These are phyloP conservation scores for Alnus rubra DNA, from an alignment of 306 rosid species.

Conservation along the genomic window DNA sequence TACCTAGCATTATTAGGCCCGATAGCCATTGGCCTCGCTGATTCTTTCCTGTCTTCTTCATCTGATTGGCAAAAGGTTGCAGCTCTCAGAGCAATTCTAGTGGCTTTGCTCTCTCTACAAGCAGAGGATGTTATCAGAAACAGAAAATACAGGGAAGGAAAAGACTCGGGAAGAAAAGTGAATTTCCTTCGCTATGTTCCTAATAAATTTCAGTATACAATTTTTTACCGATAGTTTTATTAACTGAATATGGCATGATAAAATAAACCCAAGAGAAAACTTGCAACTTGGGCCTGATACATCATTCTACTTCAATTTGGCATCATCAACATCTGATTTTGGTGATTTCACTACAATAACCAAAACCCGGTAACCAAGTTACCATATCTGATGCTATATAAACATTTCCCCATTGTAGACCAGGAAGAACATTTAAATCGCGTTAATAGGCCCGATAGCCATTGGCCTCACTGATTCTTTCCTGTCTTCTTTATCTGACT, in stretches of 20 bases:
- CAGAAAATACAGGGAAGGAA: conserved; percentile 37
- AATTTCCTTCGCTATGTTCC: conserved; percentile 19
- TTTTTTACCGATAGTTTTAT: neutral
- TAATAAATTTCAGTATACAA: conserved; percentile 13
- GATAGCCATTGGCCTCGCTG: conserved; percentile 48
- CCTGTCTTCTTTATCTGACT: conserved; percentile 57
- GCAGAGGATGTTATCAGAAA: conserved; percentile 62
- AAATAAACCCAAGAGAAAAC: conserved; percentile 61
- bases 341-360: conserved; percentile 62
- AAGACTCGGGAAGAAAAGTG: conserved; percentile 41
- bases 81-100: conserved; percentile 66
- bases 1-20: conserved; percentile 64
- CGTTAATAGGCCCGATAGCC: conserved; percentile 60
- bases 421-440: conserved; percentile 67
- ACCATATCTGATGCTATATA: conserved; percentile 49
- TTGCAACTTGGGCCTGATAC: conserved; percentile 69
- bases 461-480: conserved; percentile 56
- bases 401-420: conserved; percentile 24
- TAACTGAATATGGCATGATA: conserved; percentile 44
- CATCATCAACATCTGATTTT: conserved; percentile 24
- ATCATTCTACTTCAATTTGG: conserved; percentile 43
- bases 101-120: conserved; percentile 76
- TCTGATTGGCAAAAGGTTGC: conserved; percentile 77
- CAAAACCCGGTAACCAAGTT: conserved; percentile 47
- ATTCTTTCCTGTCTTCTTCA: conserved; percentile 58